Evolutionary conservation across 306 rosid genomes (phyloP), one percentile per base, ranked within the genome.

Genomic region (Corylus heterophylla): DNA sequence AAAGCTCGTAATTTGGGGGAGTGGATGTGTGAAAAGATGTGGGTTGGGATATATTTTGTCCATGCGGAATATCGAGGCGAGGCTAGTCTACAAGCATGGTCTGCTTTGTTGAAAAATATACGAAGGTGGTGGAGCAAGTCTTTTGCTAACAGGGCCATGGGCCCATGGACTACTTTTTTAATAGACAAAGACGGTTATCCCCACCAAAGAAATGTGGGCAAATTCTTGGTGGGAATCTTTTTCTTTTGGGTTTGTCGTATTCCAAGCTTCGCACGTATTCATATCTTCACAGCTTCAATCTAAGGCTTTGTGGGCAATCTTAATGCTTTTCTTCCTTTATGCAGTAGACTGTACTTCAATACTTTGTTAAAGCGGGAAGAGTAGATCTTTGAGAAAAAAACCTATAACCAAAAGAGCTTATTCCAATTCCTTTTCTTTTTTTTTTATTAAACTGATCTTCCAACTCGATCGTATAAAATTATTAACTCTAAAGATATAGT

Each of bases 301-400:
- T 16, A 68, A 27, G 55, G 71, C 49, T 45, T 55, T 55, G 52
- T 35, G 63, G 45, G 48, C 7, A 48, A 51, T 37, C 39, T 63
- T 1, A 47, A 22, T 18, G 52, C 74, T 50, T 22, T 69, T 71
- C 61, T 62, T 13, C 75, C 20, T 42, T 68, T 42, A 0, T 50
- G 5, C 3, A 16, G 7, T 14, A 84, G 80, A 80, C 63, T 1
- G 35, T 31, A 76, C 11, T 52, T 42, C 13, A 5, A 12, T 48
- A 3, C 82, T 80, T 80, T 74, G 48, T 58, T 80, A 84, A 84
- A 84, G 82, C 45, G 11, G 8, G 17, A 77, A 74, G 16, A 67
- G 11, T 56, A 62, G 9, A 70, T 7, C 14, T 6, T 25, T 49
- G 25, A 37, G 51, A 48, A 71, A 74, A 67, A 77, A 6, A 39